phyloP scores from a whole-genome alignment of 148 eudicot genomes.

The Vaccinium darrowii region DNA sequence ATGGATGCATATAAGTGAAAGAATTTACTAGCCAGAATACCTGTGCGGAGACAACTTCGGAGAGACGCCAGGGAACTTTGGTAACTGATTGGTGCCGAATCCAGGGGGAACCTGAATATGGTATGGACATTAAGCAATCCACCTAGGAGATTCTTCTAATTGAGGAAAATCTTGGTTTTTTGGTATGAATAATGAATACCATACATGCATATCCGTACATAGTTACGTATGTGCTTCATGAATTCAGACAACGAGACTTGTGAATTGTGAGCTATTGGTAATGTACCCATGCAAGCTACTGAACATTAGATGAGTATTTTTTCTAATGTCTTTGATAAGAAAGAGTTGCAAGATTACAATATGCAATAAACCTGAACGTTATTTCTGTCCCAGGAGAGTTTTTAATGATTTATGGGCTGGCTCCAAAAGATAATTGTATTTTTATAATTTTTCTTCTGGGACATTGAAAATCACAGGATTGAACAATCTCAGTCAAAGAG shows the following conservation, averaged over 20 bases:
- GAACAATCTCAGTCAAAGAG: neutral
- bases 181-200: neutral
- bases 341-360: neutral
- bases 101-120: conserved; percentile 8
- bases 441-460: neutral
- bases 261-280: neutral
- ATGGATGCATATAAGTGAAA: neutral
- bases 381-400: conserved; percentile 1
- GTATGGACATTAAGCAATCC: neutral
- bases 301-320: neutral
- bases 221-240: neutral
- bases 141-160: neutral
- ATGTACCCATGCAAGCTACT: conserved; percentile 1
- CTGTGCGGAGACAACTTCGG: conserved; percentile 14
- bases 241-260: neutral
- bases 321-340: neutral
- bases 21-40: neutral
- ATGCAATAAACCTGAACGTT: neutral
- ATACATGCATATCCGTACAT: neutral
- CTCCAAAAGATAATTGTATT: conserved; percentile 1
- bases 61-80: conserved; percentile 11
- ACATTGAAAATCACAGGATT: neutral
- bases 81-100: neutral
- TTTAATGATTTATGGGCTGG: neutral
- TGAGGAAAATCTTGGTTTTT: neutral